Evolutionary conservation across 768 basidiomycete species (phyloP), one percentile per base, ranked within the genome.

Genomic region (Termitomyces sp.): DNA sequence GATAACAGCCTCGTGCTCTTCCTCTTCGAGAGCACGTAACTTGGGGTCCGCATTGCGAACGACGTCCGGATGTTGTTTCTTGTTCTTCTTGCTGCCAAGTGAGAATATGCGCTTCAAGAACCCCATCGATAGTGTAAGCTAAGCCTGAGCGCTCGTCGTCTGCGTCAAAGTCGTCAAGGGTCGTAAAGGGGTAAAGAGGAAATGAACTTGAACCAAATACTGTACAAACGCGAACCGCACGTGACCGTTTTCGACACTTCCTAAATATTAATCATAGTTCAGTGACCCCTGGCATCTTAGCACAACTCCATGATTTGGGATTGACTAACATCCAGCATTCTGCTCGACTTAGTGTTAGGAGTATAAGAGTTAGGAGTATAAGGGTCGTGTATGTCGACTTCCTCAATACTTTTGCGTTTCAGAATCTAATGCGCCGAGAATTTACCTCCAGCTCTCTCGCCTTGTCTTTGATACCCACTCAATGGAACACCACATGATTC

Each of bases 31-130:
- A 21, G 57, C 61, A 43, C 59, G 62, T 42, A 55, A n/a, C 21
- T 49, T 48, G 12, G 61, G 46, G 25, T 58, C 56, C 21, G 65
- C 64, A 54, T 73, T 65, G 52, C 70, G 65, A 54, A 61, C 59
- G 58, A 69, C 58, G 45, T 63, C 61, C 27, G 62, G 65, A 39
- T 54, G 57, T 54, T 63, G 63, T 61, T 70, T 76, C 69, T 81
- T 85, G 61, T 74, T 78, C 69, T 80, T 86, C 72, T 79, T 86
- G 71, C 78, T 81, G 49, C 85, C 77, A 30, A 89, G 71, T 17
- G 89, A 89, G 50, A 90, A 79, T 56, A 91, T 71, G 35, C 81
- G 85, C 62, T 85, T 85, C 63, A 91, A 70, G 54, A 91, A 83
- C 21, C 85, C 82, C 87, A 89, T 90, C 32, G 19, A 57, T 60